Evolutionary conservation across 179 eudicot genomes (phyloP), one percentile per base, ranked within the genome.

Genomic region (Beta corolliflora): DNA sequence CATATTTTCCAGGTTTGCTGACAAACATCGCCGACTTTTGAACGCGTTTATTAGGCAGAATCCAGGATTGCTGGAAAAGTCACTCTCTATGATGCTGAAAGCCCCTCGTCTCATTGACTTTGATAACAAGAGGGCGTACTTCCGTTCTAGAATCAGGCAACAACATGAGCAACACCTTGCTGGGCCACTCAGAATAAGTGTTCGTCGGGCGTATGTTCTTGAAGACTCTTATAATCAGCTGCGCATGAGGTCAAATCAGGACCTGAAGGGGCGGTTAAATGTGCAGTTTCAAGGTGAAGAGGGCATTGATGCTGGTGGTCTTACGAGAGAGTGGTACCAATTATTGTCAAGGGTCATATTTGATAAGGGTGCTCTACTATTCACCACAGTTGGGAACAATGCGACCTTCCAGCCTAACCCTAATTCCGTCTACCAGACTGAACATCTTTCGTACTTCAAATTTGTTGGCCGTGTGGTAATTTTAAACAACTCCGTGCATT

Each of bases 281-380:
- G 97, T 97, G 71, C 99, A 97, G 79, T 97, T 97, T 86, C 99
- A 97, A 91, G 99, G 97, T 69, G 99, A 97, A 85, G 99, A 97
- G 85, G 99, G 99, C 78, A 97, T 97, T 83, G 99, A 97, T 90
- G 99, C 99, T 83, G 99, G 99, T 85, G 99, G 99, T 61, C 91
- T 97, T 80, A 97, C 99, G 7, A 88, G 99, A 85, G 99, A 97
- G 84, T 97, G 99, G 99, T 97, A 97, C 89, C 99, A 93, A 82
- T 77, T 95, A 44, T 85, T 97, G 55, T 97, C 99, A 21, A 92
- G 99, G 89, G 97, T 94, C 56, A 86, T 97, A 56, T 97, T 97
- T 85, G 99, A 97, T 82, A 97, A 93, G 85, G 97, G 97, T 74
- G 98, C 99, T 69, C 83, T 94, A 87, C 90, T 97, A 50, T 97